phyloP scores from a whole-genome alignment of 2,329 filamentous ascomycete genomes.

The Metarhizium guizhouense region DNA sequence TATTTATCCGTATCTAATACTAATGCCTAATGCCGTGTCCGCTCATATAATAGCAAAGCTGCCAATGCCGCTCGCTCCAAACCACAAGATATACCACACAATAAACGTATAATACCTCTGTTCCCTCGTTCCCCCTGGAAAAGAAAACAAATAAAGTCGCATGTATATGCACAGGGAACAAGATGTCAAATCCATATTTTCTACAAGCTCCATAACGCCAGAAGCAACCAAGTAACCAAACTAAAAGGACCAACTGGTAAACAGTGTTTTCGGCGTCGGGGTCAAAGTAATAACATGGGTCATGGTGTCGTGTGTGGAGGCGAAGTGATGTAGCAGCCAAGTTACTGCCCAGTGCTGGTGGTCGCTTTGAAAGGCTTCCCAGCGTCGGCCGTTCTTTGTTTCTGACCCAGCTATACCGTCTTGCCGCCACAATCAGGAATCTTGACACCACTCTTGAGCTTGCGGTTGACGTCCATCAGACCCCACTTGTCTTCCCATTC shows the following conservation, averaged over 20 bases:
- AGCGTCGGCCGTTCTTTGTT: neutral
- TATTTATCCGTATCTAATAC: neutral
- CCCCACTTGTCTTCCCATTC: constrained; percentile 97
- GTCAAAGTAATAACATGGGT: neutral
- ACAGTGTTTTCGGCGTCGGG: neutral
- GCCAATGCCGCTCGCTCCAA: neutral
- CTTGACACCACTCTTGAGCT: constrained; percentile 72
- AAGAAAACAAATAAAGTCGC: too few relatives aligned
- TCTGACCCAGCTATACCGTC: constrained; percentile 35
- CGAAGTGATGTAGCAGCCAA: neutral
- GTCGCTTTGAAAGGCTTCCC: neutral
- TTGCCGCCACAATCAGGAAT: constrained; percentile 83
- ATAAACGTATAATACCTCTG: too few relatives aligned
- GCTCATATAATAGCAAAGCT: neutral
- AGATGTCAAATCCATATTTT: too few relatives aligned
- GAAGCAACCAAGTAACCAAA: too few relatives aligned
- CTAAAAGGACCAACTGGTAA: neutral
- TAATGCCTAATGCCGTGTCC: neutral
- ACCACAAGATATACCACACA: neutral
- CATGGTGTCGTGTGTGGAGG: neutral
- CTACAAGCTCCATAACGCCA: too few relatives aligned
- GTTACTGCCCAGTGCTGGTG: neutral
- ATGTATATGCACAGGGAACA: too few relatives aligned
- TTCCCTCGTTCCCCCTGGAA: too few relatives aligned
- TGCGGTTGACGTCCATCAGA: constrained; percentile 74